These are phyloP conservation scores for Vachellia collinsii DNA, from an alignment of 306 rosid genomes.

Conservation along the genomic window DNA sequence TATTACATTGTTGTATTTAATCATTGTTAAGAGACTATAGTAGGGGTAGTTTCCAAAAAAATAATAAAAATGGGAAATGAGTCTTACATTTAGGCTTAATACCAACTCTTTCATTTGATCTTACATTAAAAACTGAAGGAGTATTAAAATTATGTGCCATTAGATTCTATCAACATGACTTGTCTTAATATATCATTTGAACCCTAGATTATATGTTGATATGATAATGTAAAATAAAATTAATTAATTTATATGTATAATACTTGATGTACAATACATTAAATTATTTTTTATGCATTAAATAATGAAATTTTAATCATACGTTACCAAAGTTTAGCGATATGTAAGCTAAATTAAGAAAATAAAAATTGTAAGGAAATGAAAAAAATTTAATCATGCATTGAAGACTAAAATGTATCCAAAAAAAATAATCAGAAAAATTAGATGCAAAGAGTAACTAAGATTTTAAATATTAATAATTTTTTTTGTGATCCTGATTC, in stretches of 20 bases:
- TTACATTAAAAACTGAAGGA: no score
- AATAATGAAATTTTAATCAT: not conserved
- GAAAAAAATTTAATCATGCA: not conserved
- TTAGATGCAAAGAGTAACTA: not conserved
- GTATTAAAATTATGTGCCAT: not conserved
- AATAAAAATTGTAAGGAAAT: not conserved
- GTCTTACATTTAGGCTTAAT: no score
- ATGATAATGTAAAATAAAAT: not conserved
- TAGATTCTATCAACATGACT: not conserved
- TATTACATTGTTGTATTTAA: no score
- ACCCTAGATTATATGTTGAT: not conserved
- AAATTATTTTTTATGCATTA: not conserved
- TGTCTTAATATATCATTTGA: not conserved
- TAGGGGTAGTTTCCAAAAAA: no score
- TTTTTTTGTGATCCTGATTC: not conserved
- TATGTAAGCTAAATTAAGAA: no score
- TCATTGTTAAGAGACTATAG: no score
- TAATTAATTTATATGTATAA: not conserved
- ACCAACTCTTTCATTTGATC: no score
- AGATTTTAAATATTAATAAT: not conserved
- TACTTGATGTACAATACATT: not conserved
- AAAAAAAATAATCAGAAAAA: no score
- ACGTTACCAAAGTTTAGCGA: not conserved
- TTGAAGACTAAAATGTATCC: no score
- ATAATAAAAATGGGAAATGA: no score